Percentiles rank a stretch among this genome's conserved stretches.
These are phyloP conservation scores for Acorus gramineus DNA, from an alignment of 106 monocot species.

Conservation along the genomic window DNA sequence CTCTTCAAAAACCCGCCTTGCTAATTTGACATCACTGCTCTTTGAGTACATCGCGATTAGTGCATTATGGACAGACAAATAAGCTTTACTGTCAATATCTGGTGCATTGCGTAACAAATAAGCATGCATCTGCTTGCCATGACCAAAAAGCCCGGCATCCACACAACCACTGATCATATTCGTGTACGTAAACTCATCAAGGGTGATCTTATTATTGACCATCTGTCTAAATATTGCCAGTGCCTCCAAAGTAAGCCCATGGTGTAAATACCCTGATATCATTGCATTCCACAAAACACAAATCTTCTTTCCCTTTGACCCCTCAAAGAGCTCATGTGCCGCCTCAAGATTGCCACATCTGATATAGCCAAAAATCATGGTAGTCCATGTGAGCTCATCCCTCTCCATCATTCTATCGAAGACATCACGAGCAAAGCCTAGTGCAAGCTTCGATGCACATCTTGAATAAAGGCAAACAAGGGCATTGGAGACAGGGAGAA, in stretches of 20 bases:
- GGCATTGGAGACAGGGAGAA: constrained; percentile 33
- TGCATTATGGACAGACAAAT: constrained; percentile 59
- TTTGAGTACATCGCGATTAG: constrained; percentile 62
- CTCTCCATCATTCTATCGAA: constrained; percentile 37
- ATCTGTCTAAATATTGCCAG: constrained; percentile 69
- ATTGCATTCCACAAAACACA: constrained; percentile 45
- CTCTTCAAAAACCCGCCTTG: constrained; percentile 34
- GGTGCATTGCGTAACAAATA: constrained; percentile 42
- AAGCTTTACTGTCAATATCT: constrained; percentile 28
- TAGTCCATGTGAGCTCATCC: constrained; percentile 47
- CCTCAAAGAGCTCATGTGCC: constrained; percentile 33
- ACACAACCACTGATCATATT: constrained; percentile 78
- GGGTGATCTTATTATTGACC: constrained; percentile 24
- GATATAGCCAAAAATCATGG: constrained; percentile 38
- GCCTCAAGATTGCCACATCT: constrained; percentile 34
- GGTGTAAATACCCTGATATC: constrained; percentile 78
- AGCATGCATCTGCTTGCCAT: constrained; percentile 73
- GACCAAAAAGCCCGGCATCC: constrained; percentile 32
- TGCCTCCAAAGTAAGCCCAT: constrained; percentile 45
- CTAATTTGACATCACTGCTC: constrained; percentile 31
- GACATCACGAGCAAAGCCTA: constrained; percentile 34
- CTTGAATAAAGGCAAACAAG: constrained; percentile 38
- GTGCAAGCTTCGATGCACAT: constrained; percentile 23
- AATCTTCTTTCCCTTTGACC: constrained; percentile 23
- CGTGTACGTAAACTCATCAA: constrained; percentile 87